Evolutionary conservation across 78 protist genomes (phyloP), one percentile per base, ranked within the genome.

Genomic region (Cavenderia fasciculata): DNA sequence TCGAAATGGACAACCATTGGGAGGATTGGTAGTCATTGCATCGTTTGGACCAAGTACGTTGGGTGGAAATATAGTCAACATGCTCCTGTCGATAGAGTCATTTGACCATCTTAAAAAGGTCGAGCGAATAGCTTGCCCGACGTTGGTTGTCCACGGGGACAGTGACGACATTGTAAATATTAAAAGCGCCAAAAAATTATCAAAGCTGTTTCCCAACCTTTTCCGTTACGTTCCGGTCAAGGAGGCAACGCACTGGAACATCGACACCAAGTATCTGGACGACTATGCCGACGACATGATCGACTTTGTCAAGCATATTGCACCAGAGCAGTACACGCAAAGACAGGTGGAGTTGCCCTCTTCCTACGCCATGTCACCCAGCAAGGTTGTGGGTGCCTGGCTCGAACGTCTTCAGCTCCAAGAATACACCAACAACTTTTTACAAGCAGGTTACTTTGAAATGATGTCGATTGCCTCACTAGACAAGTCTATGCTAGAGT

Each of bases 391-490:
- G 6, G 90, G 90, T 33, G n/a, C 57, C 18, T 82, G 90, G 90
- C 54, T 82, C 18, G 79, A 82, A 1, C 65, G 78, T 12, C 25
- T 82, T 14, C 51, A 52, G 21, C 43, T 82, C 36, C 41, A 61
- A 3, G 70, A 82, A 51, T 82, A 82, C 31, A 61, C 78, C 34
- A 65, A 82, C 21, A 52, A 38, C 44, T 82, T 82, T 36, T 56
- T 82, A 40, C 79, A 65, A 29, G 59, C 49, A 18, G 90, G 90
- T 29, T 82, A 82, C 74, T 82, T 82, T 72, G 90, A 82, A n/a
- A 61, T 82, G 74, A 49, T 4, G 19, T 49, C 90, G 0, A 82
- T 82, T 27, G 59, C 78, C 12, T 66, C 90, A 0, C 14, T 82
- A 1, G 90, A 82, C 7, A 31, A 29, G 12, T 29, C 33, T 16